Conservation (phyloP, 2,329 filamentous ascomycete species). For the Cladobotryum mycophilum region DNA sequence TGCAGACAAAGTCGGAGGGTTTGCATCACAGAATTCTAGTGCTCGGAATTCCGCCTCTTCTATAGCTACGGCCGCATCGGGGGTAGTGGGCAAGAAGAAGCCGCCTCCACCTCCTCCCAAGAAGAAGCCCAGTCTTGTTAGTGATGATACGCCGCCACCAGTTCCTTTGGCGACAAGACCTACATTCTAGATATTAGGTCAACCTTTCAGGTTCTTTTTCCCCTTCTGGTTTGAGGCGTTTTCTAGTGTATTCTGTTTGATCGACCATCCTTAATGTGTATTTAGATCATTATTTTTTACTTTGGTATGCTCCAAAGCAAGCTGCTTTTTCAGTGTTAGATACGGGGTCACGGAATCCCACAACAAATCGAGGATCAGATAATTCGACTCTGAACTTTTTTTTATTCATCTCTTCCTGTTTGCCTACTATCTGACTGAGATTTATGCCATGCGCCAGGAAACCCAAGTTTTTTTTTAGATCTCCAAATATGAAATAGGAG, state of each 20-base stretch:
- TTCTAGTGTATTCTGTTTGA: too few relatives aligned
- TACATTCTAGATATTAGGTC: constrained; percentile 29
- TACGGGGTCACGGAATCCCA: too few relatives aligned
- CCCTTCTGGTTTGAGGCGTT: too few relatives aligned
- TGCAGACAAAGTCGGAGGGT: constrained; percentile 28
- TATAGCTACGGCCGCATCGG: constrained; percentile 11
- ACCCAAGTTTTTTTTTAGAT: constrained; percentile 10
- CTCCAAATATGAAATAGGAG: constrained; percentile 6
- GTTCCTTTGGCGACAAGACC: constrained; percentile 48
- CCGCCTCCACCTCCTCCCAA: constrained; percentile 47
- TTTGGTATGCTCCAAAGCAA: too few relatives aligned
- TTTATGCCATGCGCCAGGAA: constrained; percentile 13
- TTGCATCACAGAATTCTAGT: constrained; percentile 2
- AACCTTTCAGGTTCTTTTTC: background rate
- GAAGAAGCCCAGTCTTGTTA: constrained; percentile 41
- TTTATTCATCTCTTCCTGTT: constrained; percentile 10
- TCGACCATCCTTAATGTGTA: too few relatives aligned
- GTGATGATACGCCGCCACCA: constrained; percentile 40
- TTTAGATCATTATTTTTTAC: too few relatives aligned
- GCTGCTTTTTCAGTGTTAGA: too few relatives aligned
- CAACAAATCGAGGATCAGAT: background rate
- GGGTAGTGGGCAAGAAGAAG: constrained; percentile 44
- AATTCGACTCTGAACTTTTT: constrained; percentile 5
- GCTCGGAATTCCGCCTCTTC: background rate
- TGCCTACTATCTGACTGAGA: constrained; percentile 12